A percentile compares a stretch with the other conserved stretches of the same genome.
Evolutionary conservation across 2,329 filamentous ascomycete species (phyloP).

Genomic region (Juglanconis sp.): DNA sequence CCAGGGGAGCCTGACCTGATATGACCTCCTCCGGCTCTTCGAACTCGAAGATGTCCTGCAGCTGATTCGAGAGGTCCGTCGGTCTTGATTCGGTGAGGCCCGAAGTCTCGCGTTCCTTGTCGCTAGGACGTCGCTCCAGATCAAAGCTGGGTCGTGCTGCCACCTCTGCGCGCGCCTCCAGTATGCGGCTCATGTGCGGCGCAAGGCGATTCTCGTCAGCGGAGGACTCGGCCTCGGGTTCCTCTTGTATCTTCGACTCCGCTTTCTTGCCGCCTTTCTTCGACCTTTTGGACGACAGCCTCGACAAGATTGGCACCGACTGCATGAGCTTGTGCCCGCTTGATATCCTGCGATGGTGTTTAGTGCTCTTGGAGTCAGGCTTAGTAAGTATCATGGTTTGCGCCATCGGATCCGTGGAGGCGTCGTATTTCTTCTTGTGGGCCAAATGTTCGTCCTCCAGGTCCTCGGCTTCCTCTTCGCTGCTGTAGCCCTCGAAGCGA

Average conservation of each 20-base stretch:
- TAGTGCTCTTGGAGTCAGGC: constrained; percentile 23
- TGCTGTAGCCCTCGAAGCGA: constrained; percentile 74
- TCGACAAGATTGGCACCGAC: constrained; percentile 60
- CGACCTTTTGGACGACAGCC: constrained; percentile 36
- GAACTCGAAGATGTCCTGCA: constrained; percentile 86
- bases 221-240: constrained; percentile 25
- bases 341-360: constrained; percentile 54
- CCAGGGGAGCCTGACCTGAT: constrained; percentile 48
- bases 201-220: constrained; percentile 49
- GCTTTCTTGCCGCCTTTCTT: constrained; percentile 40
- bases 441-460: constrained; percentile 24
- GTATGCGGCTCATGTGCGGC: constrained; percentile 74
- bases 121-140: constrained; percentile 43
- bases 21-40: constrained; percentile 79
- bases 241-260: constrained; percentile 34
- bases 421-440: constrained; percentile 1
- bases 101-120: constrained; percentile 30
- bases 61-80: constrained; percentile 62
- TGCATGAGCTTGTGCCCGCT: constrained; percentile 65
- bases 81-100: constrained; percentile 39
- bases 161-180: constrained; percentile 68
- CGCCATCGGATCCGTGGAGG: constrained; percentile 26
- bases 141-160: constrained; percentile 57
- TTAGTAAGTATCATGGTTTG: constrained; percentile 39
- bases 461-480: constrained; percentile 68